Evolutionary conservation across 2,329 filamentous ascomycete genomes (phyloP), one percentile per base, ranked within the genome.

Genomic region (Acephala macrosclerotiorum): DNA sequence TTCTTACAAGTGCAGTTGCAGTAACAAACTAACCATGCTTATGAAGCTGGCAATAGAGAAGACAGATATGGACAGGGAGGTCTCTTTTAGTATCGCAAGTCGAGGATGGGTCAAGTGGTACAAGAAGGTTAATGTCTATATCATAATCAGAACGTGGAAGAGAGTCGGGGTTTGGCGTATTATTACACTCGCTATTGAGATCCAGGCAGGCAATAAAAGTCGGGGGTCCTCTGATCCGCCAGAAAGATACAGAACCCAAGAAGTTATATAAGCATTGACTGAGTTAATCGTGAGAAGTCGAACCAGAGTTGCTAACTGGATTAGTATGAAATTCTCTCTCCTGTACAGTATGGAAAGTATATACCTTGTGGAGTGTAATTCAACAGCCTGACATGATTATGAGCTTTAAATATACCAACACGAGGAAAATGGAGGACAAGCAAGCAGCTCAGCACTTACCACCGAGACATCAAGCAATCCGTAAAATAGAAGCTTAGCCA

Each of bases 401-500:
- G 57, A 65, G 58, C 38, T 25, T 16, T 7, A 8, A 20, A 12
- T 22, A 3, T 35, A 29, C 16, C 9, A 7, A 5, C 5, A 40
- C 35, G 22, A 12, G 42, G 53, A 20, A n/a, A 53, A 36, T 14
- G 20, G 22, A 45, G 36, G 20, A 51, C 6, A 6, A 49, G n/a
- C n/a, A n/a, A n/a, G n/a, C n/a, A n/a, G n/a, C n/a, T n/a, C 9
- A 49, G n/a, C 11, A 79, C 83, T 53, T 75, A 92, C 90, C 91
- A 94, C 79, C 92, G 84, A 68, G 91, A 93, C 91, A 94, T 94
- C 73, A 94, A 85, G 78, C 91, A 93, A 79, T 94, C 91, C 64
- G 91, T 92, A 76, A 94, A 94, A 81, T 93, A 92, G 78, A 93
- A 94, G 59, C 59, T 61, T 56, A 64, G 62, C 66, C 60, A 66